Conservation (phyloP, 2,329 filamentous ascomycete species). For the Venturia nashicola region DNA sequence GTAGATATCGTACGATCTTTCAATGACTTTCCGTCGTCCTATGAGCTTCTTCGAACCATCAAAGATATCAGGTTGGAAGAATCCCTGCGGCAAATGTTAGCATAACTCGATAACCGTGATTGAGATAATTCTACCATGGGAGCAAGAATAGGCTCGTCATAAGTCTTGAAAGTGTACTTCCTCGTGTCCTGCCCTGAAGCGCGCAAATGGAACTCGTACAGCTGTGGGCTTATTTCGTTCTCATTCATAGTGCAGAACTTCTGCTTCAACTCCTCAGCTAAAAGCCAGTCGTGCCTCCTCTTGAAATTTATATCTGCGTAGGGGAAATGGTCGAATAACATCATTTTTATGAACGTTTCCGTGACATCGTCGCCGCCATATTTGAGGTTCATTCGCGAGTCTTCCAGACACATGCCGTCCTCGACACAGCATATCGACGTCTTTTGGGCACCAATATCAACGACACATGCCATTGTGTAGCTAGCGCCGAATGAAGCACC, state of each 20-base stretch:
- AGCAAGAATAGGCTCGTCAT: slow-evolving; percentile 90
- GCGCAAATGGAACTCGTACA: slow-evolving; percentile 81
- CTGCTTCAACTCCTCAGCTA: slow-evolving; percentile 91
- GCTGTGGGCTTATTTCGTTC: slow-evolving; percentile 75
- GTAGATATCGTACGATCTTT: slow-evolving; percentile 86
- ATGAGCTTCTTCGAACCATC: slow-evolving; percentile 69
- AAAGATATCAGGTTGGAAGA: slow-evolving; percentile 80
- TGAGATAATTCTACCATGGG: slow-evolving; percentile 47
- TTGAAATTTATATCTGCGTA: slow-evolving; percentile 89
- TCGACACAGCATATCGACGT: slow-evolving; percentile 95
- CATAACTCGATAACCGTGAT: neutral
- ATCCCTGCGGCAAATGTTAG: slow-evolving; percentile 39
- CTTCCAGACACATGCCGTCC: slow-evolving; percentile 87
- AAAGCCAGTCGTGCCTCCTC: slow-evolving; percentile 78
- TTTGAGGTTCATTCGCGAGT: slow-evolving; percentile 90
- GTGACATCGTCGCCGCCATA: slow-evolving; percentile 89
- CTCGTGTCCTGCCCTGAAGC: slow-evolving; percentile 77
- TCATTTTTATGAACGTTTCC: slow-evolving; percentile 93
- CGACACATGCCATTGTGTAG: slow-evolving; percentile 86
- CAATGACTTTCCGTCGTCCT: slow-evolving; percentile 68
- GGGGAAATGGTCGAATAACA: slow-evolving; percentile 91
- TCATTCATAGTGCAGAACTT: slow-evolving; percentile 89
- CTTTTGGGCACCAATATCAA: slow-evolving; percentile 94
- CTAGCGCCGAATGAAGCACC: slow-evolving; percentile 91
- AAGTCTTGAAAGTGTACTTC: slow-evolving; percentile 93